Percentiles rank a stretch among this genome's conserved stretches.
phyloP scores from a whole-genome alignment of 2,329 filamentous ascomycete species.

The Colletotrichum higginsianum region DNA sequence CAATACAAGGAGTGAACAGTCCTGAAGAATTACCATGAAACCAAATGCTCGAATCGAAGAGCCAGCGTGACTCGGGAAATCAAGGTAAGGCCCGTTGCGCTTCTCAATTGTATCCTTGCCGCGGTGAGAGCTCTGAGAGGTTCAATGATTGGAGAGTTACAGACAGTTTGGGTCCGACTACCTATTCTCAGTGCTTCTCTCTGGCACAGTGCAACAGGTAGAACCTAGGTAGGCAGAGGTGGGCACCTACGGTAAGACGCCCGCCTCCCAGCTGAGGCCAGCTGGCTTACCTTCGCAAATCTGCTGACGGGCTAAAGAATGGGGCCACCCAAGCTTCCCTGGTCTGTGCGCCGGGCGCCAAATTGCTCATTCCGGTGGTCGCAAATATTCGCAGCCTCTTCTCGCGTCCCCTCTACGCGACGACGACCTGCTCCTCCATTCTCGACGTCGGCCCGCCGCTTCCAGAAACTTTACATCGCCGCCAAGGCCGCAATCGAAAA shows the following conservation, averaged over 20 bases:
- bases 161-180: conserved; percentile 17
- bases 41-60: not conserved
- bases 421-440: conserved; percentile 15
- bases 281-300: conserved; percentile 29
- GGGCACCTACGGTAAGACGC: too few species aligned
- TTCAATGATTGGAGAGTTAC: conserved; percentile 11
- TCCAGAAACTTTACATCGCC: not conserved
- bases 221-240: too few species aligned
- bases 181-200: conserved; percentile 4
- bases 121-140: conserved; percentile 17
- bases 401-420: conserved; percentile 28
- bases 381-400: conserved; percentile 35
- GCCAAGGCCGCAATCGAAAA: not conserved
- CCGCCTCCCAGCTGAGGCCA: not conserved
- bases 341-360: conserved; percentile 34
- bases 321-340: conserved; percentile 24
- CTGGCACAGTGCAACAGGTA: conserved; percentile 17
- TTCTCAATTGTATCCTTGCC: not conserved
- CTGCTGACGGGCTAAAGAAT: not conserved
- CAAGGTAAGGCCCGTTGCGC: not conserved
- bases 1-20: not conserved
- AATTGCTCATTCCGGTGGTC: conserved; percentile 30
- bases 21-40: not conserved
- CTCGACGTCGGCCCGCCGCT: not conserved
- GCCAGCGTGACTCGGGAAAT: too few species aligned